Base-by-base conservation (phyloP, 345 rosid genomes). In the Carallia pectinifolia region DNA sequence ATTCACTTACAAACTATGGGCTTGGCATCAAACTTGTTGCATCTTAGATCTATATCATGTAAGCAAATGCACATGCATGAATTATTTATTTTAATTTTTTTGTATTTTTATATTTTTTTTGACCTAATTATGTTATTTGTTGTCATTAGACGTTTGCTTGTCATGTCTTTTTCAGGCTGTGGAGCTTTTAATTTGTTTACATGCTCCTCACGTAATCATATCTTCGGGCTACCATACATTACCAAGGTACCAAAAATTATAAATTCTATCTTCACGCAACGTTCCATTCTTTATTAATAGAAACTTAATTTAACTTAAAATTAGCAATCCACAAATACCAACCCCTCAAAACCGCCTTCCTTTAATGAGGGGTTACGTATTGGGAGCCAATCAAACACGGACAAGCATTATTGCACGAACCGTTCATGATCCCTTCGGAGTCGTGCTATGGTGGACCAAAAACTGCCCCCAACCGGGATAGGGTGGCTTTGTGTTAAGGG, bases 371-470 rank as follows among this genome's bases (percentile, higher is more conserved):
- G 23, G 27, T 37, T 34, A 27, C 19, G 10, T 7, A 18, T 6
- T 23, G 39, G 15, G 6, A 16, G 7, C 8, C 17, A 61, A 29
- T 16, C 23, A 29, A 64, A 30, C 16, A 34, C 13, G 37, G 67
- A 47, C 67, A 47, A 64, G 4, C 12, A 29, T 15, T 17, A 47
- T 16, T 38, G 18, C 19, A 53, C 18, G 53, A 60, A 64, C 30
- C 13, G 60, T 60, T 44, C 66, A 7, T 17, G 62, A 37, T 72
- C 58, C 39, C 73, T 73, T 64, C 61, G 58, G 66, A 69, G 69
- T 70, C 80, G 77, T 61, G 27, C 29, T 52, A 18, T 53, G 44
- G 62, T 39, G 60, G 72, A 39, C 75, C 70, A 65, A 47, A 39
- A 44, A 13, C 12, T 10, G 23, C 50, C 50, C 33, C 60, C 4